These are phyloP conservation scores for Erodium trifolium DNA, from an alignment of 441 rosid species.

Conservation along the genomic window DNA sequence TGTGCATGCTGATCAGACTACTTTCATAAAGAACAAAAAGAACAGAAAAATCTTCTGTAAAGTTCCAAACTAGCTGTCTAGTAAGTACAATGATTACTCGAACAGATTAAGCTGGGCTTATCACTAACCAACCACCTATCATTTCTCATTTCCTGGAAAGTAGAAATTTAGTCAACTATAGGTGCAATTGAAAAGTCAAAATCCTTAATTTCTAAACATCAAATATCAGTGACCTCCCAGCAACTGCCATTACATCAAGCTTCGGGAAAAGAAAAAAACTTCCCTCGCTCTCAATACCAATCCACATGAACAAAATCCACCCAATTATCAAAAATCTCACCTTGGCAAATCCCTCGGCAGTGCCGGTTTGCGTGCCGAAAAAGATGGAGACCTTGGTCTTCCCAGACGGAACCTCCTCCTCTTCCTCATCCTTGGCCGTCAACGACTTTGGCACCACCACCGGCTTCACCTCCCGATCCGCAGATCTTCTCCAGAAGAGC, in stretches of 20 bases:
- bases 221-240: not conserved
- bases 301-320: conserved; percentile 13
- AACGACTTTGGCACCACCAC: conserved; percentile 48
- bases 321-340: conserved; percentile 38
- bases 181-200: not conserved
- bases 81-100: not conserved
- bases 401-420: conserved; percentile 37
- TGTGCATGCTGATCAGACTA: not conserved
- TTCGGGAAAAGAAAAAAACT: no score
- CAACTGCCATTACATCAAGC: no score
- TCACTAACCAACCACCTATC: not conserved
- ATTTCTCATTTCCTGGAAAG: no score
- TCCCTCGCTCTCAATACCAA: no score
- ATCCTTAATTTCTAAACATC: not conserved
- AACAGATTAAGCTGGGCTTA: not conserved
- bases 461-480: conserved; percentile 30
- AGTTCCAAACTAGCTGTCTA: not conserved
- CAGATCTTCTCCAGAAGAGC: conserved; percentile 63
- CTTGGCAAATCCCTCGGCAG: conserved; percentile 99
- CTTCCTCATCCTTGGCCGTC: conserved; percentile 46
- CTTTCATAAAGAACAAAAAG: not conserved
- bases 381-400: conserved; percentile 65
- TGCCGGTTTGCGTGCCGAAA: conserved; percentile 94
- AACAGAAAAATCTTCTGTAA: not conserved
- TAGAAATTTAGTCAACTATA: not conserved